phyloP scores from a whole-genome alignment of 192 early-diverging fungal genomes.

The Backusella australiensis region DNA sequence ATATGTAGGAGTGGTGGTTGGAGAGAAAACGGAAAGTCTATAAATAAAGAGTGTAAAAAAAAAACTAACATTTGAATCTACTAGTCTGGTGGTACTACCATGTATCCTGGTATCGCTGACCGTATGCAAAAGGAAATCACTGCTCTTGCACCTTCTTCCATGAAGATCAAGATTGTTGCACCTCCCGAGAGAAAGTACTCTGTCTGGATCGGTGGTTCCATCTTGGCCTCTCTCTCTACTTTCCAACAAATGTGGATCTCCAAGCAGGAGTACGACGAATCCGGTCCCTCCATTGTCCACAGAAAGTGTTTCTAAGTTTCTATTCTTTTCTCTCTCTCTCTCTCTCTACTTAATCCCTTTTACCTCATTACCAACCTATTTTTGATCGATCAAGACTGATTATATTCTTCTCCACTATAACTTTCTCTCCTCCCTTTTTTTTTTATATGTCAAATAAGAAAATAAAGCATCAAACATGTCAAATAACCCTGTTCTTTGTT shows the following conservation, averaged over 20 bases:
- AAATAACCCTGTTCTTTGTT: background rate
- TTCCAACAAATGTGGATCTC: conserved; percentile 99
- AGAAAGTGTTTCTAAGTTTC: conserved; percentile 52
- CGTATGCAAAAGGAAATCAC: conserved; percentile 98
- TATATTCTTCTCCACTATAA: background rate
- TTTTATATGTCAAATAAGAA: conserved; percentile 4
- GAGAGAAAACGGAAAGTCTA: too few relatives aligned
- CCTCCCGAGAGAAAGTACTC: conserved; percentile 99
- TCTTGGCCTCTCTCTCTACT: conserved; percentile 94
- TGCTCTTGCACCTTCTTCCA: conserved; percentile 89
- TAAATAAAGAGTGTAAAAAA: too few relatives aligned
- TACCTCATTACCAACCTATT: background rate
- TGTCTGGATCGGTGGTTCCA: conserved; percentile 99
- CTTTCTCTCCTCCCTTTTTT: background rate
- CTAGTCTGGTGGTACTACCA: conserved; percentile 86
- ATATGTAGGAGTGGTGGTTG: too few relatives aligned
- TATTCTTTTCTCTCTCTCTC: background rate
- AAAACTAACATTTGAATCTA: too few relatives aligned
- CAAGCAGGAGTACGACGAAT: conserved; percentile 68
- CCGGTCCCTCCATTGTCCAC: conserved; percentile 57
- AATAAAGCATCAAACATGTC: background rate
- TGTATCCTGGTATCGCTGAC: conserved; percentile 97
- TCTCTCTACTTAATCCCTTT: background rate
- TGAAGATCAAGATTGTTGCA: conserved; percentile 98
- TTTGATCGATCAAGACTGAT: background rate